These are phyloP conservation scores for Mrakia hoshinonis DNA, from an alignment of 768 basidiomycete species.

Conservation along the genomic window DNA sequence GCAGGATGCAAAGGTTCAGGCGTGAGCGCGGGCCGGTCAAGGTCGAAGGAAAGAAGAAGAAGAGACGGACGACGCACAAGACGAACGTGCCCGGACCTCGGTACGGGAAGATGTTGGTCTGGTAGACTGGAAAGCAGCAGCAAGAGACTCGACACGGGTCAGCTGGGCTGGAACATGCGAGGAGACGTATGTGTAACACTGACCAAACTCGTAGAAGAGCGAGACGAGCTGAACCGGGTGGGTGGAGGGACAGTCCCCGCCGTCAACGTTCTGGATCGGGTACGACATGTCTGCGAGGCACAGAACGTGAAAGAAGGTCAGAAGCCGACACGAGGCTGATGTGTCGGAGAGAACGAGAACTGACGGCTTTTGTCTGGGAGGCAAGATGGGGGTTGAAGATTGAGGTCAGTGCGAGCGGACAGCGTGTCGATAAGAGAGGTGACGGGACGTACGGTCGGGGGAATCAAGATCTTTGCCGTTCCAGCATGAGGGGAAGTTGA, in stretches of 20 bases:
- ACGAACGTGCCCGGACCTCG: not conserved
- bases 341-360: too few relatives aligned
- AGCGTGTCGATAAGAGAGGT: too few relatives aligned
- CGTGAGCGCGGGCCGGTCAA: not conserved
- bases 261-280: conserved; percentile 14
- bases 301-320: not conserved
- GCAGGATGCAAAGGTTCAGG: too few relatives aligned
- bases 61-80: not conserved
- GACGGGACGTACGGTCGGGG: conserved; percentile 38
- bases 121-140: not conserved
- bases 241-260: conserved; percentile 14
- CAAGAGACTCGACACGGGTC: conserved; percentile 34
- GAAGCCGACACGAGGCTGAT: too few relatives aligned
- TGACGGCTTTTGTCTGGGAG: too few relatives aligned
- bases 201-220: conserved; percentile 43
- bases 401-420: too few relatives aligned
- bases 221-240: conserved; percentile 39
- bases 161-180: conserved; percentile 35
- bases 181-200: conserved; percentile 37
- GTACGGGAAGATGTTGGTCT: conserved; percentile 18
- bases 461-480: conserved; percentile 43
- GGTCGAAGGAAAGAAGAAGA: not conserved
- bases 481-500: conserved; percentile 41
- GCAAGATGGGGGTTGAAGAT: too few relatives aligned
- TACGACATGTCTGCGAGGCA: conserved; percentile 36